Evolutionary conservation across 805 yeast genomes (phyloP).

Genomic region (Candida sonorensis): DNA sequence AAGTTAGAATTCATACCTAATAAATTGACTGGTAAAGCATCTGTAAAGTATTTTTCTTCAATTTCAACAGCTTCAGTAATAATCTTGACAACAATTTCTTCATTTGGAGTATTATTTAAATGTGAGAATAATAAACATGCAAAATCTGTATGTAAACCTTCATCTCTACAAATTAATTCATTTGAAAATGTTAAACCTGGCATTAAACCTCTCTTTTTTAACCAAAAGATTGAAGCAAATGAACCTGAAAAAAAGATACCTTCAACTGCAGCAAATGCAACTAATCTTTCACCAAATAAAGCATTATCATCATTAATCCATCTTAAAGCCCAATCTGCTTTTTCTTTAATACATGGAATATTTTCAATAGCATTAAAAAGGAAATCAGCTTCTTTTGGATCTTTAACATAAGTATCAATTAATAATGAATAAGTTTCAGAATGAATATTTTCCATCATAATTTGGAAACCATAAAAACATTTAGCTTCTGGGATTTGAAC

Average conservation of each 20-base stretch:
- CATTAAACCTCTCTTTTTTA: conserved; percentile 98
- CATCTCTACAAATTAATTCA: conserved; percentile 96
- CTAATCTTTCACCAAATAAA: conserved; percentile 88
- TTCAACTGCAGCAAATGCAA: conserved; percentile 98
- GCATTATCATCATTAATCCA: conserved; percentile 91
- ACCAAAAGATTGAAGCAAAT: conserved; percentile 97
- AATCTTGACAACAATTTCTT: conserved; percentile 71
- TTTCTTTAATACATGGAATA: conserved; percentile 92
- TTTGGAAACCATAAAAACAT: conserved; percentile 98
- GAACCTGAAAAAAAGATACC: conserved; percentile 99
- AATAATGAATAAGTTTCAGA: conserved; percentile 94
- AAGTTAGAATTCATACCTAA: conserved; percentile 91
- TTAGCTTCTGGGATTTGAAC: conserved; percentile 97
- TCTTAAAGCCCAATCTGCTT: conserved; percentile 98
- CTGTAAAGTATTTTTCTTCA: conserved; percentile 91
- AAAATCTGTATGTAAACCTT: conserved; percentile 97
- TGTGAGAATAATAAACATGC: conserved; percentile 94
- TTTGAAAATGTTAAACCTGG: conserved; percentile 98
- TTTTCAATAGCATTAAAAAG: conserved; percentile 94
- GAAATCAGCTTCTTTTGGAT: conserved; percentile 85
- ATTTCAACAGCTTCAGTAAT: conserved; percentile 93
- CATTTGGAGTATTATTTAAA: conserved; percentile 81
- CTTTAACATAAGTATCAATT: conserved; percentile 93
- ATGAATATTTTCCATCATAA: conserved; percentile 99
- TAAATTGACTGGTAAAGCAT: conserved; percentile 88